Percentiles rank a stretch among this genome's conserved stretches.
Conservation (phyloP, 148 eudicot genomes). For the Arbutus unedo region DNA sequence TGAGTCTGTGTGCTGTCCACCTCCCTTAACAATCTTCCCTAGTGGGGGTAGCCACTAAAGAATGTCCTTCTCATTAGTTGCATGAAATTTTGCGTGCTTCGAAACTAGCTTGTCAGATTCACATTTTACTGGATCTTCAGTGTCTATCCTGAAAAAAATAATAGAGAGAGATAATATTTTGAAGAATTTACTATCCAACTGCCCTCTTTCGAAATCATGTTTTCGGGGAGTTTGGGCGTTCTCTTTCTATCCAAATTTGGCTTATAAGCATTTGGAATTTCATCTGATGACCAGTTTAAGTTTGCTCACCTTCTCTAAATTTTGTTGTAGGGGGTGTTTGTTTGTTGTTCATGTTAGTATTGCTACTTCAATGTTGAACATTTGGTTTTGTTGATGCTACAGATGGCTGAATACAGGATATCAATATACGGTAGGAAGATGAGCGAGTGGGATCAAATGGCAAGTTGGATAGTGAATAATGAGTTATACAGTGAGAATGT, state of each 20-base stretch:
- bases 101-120: not conserved
- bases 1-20: not conserved
- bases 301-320: not conserved
- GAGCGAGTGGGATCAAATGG: slow-evolving; percentile 98
- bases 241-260: not conserved
- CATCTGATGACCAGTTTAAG: not conserved
- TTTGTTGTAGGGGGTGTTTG: not conserved
- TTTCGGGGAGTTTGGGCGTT: not conserved
- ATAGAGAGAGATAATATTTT: not conserved
- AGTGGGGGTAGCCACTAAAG: not conserved
- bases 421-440: slow-evolving; percentile 97
- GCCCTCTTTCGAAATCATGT: not conserved
- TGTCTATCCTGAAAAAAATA: not conserved
- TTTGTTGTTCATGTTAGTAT: slow-evolving; percentile 7
- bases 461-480: slow-evolving; percentile 97
- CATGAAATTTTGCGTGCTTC: not conserved
- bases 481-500: slow-evolving; percentile 92
- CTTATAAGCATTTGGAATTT: not conserved
- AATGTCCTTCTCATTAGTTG: not conserved
- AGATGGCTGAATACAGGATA: slow-evolving; percentile 99
- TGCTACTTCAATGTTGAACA: slow-evolving; percentile 10
- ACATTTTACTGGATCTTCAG: not conserved
- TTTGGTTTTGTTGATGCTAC: slow-evolving; percentile 30
- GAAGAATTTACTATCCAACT: not conserved
- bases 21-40: not conserved